Percentiles rank a stretch among this genome's conserved stretches.
Conservation (phyloP, 306 rosid species). For the Abrus pulchellus region DNA sequence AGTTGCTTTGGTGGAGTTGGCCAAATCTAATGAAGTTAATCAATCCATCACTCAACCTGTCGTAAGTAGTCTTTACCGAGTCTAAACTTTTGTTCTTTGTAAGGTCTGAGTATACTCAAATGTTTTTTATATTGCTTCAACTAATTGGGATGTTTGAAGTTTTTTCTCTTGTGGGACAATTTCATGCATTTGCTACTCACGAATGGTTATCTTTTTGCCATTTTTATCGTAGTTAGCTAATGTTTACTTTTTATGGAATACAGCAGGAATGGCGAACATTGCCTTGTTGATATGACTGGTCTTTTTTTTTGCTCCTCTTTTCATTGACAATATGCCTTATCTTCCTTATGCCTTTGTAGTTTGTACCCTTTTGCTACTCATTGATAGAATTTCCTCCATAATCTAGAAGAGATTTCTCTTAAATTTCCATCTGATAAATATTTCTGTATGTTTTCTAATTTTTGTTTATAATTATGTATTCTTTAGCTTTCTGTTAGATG, state of each 20-base stretch:
- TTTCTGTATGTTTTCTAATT: not conserved
- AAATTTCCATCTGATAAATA: not conserved
- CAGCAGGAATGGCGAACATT: slow-evolving; percentile 19
- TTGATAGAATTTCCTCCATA: not conserved
- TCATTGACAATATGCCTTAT: slow-evolving; percentile 6
- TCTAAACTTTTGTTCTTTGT: slow-evolving; percentile 30
- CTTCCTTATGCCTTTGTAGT: slow-evolving; percentile 5
- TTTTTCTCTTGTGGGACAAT: not conserved
- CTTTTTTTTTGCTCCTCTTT: not conserved
- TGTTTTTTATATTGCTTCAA: slow-evolving; percentile 30
- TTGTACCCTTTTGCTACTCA: not conserved
- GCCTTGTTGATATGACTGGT: slow-evolving; percentile 22
- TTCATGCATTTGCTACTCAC: slow-evolving; percentile 1
- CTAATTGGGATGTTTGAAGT: slow-evolving; percentile 24
- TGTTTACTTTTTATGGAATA: not conserved
- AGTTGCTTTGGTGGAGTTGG: slow-evolving; percentile 83
- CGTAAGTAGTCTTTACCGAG: slow-evolving; percentile 63
- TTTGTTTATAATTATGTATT: not conserved
- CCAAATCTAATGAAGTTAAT: slow-evolving; percentile 67
- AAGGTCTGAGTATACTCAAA: not conserved
- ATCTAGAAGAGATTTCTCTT: not conserved
- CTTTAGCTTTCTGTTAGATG: not conserved
- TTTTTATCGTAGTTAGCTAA: slow-evolving; percentile 25
- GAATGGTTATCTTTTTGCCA: not conserved
- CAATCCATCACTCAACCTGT: slow-evolving; percentile 74